Conservation (phyloP, 129 eudicot species). For the Deinandra increscens region DNA sequence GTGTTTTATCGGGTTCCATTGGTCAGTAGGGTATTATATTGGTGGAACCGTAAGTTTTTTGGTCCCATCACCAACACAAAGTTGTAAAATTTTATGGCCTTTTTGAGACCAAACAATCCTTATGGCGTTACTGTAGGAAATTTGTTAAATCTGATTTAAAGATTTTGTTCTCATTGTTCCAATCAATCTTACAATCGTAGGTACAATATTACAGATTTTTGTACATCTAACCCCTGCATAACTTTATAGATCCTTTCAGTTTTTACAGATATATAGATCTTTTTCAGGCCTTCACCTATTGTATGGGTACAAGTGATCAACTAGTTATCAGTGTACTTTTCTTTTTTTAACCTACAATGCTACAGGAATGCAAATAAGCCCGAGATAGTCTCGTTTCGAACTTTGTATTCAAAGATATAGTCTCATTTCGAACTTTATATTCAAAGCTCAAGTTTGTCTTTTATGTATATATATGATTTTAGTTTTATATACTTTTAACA, state of each 20-base stretch:
- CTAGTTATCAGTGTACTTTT: not conserved
- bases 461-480: no score
- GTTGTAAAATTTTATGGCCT: not conserved
- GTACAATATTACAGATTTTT: not conserved
- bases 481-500: no score
- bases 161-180: constrained; percentile 19
- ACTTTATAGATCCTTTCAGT: not conserved
- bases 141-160: constrained; percentile 18
- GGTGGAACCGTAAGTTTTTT: not conserved
- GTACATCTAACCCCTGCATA: not conserved
- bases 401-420: no score
- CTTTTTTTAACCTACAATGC: not conserved
- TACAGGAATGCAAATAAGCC: no score
- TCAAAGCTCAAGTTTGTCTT: no score
- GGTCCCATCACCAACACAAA: no score
- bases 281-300: not conserved
- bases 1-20: not conserved
- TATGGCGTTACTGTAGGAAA: not conserved
- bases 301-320: not conserved
- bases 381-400: no score
- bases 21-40: not conserved
- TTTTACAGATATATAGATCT: not conserved
- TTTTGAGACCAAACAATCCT: not conserved
- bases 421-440: no score
- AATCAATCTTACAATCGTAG: constrained; percentile 21